phyloP scores from a whole-genome alignment of 768 basidiomycete genomes.

The Mycena pura region DNA sequence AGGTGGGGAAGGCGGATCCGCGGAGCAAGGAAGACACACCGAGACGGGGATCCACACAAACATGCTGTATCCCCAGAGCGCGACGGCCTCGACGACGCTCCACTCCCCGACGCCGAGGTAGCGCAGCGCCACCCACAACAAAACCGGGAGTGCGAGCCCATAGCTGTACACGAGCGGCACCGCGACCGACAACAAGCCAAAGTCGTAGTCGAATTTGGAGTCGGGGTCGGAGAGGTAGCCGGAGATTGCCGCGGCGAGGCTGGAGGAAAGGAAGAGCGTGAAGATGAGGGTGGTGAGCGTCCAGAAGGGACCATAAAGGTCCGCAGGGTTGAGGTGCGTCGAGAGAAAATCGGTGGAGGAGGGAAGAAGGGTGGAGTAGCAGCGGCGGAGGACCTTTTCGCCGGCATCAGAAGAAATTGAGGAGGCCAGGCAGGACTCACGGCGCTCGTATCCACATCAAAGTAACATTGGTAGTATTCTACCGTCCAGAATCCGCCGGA shows the following conservation, averaged over 20 bases:
- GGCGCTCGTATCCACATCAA: conserved; percentile 85
- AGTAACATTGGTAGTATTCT: conserved; percentile 88
- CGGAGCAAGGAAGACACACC: conserved; percentile 53
- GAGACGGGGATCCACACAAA: conserved; percentile 92
- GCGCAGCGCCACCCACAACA: conserved; percentile 84
- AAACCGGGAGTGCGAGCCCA: conserved; percentile 79
- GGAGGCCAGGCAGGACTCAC: conserved; percentile 40
- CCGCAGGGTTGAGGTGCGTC: conserved; percentile 69
- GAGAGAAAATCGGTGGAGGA: conserved; percentile 61
- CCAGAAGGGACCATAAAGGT: conserved; percentile 96
- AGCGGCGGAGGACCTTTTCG: conserved; percentile 78
- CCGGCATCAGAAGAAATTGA: not conserved
- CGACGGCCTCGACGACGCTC: conserved; percentile 83
- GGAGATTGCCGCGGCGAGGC: conserved; percentile 86
- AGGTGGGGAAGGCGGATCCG: not conserved
- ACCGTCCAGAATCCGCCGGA: conserved; percentile 75
- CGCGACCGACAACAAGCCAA: conserved; percentile 83
- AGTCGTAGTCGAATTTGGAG: conserved; percentile 77
- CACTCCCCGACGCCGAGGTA: conserved; percentile 92
- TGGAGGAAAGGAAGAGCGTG: conserved; percentile 91
- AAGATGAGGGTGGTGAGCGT: conserved; percentile 95
- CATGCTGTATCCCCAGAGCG: conserved; percentile 82
- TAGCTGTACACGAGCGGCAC: conserved; percentile 88
- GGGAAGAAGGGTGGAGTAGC: conserved; percentile 82
- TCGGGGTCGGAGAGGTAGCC: conserved; percentile 77